These are phyloP conservation scores for Aspergillus pseudonomiae DNA, from an alignment of 2,329 filamentous ascomycete species.

Conservation along the genomic window DNA sequence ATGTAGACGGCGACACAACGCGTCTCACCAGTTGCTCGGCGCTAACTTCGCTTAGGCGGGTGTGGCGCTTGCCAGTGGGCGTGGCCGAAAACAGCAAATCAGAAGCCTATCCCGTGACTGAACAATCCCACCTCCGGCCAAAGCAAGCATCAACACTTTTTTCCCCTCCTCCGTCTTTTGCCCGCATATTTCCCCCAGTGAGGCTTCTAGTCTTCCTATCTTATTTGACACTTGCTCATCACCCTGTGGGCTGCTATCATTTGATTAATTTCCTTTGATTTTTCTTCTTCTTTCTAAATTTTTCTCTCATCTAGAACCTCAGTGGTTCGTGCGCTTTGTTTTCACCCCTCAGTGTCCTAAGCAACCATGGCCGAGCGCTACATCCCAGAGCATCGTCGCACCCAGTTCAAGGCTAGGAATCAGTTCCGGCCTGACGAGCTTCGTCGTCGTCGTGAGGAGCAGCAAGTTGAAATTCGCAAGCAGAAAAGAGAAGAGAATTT, in stretches of 20 bases:
- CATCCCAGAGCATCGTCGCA: constrained; percentile 98
- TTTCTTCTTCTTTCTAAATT: constrained; percentile 15
- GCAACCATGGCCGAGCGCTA: constrained; percentile 92
- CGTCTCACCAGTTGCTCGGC: constrained; percentile 10
- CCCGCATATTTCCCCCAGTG: constrained; percentile 10
- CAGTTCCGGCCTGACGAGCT: constrained; percentile 99
- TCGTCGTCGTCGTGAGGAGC: constrained; percentile 95
- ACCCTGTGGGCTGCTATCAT: constrained; percentile 20
- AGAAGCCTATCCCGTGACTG: constrained; percentile 23
- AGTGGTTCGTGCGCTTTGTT: constrained; percentile 33
- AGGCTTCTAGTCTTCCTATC: constrained; percentile 9
- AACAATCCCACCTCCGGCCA: constrained; percentile 24
- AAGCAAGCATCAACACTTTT: constrained; percentile 21
- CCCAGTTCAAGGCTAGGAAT: constrained; percentile 99
- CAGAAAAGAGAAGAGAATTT: constrained; percentile 98
- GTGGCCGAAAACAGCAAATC: constrained; percentile 26
- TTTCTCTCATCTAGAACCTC: constrained; percentile 15
- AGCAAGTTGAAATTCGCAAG: constrained; percentile 98
- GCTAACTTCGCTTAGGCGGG: constrained; percentile 30
- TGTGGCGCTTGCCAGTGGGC: constrained; percentile 24
- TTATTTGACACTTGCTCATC: constrained; percentile 24
- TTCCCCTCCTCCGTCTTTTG: constrained; percentile 27
- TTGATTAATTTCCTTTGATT: constrained; percentile 12
- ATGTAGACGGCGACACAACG: background rate
- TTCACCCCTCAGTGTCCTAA: constrained; percentile 31